phyloP scores from a whole-genome alignment of 768 basidiomycete species.

The Trametes villosa region DNA sequence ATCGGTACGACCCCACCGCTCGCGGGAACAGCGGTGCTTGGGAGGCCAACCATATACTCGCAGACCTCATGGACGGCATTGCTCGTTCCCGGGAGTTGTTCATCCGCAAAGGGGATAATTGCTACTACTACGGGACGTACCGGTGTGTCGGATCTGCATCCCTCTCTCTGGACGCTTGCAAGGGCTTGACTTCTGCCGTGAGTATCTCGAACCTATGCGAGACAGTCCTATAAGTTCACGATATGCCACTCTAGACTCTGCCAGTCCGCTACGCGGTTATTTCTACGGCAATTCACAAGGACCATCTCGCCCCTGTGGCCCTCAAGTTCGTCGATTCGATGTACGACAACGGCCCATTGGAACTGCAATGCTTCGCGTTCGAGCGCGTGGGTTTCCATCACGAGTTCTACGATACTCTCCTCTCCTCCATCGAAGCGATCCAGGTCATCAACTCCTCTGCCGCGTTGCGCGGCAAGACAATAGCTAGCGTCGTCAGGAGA shows the following conservation, averaged over 20 bases:
- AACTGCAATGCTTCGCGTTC: not conserved
- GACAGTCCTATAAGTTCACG: too few species aligned
- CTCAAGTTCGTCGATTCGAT: not conserved
- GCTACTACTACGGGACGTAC: constrained; percentile 12
- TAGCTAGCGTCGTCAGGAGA: not conserved
- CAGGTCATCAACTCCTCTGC: not conserved
- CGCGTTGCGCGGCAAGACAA: not conserved
- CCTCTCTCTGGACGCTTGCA: not conserved
- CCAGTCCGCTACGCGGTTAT: not conserved
- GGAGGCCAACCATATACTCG: not conserved
- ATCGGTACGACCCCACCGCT: not conserved
- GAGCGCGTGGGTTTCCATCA: constrained; percentile 1
- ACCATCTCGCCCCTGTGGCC: not conserved
- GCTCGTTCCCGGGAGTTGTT: not conserved
- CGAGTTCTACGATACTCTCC: not conserved
- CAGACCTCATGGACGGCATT: not conserved
- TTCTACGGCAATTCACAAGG: not conserved
- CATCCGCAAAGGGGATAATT: not conserved
- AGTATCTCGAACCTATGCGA: too few species aligned
- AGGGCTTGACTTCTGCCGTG: not conserved
- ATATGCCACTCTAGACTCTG: too few species aligned
- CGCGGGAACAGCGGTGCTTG: not conserved
- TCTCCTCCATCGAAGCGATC: not conserved
- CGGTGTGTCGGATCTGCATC: not conserved
- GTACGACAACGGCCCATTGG: not conserved